Evolutionary conservation across 169 alveolate genomes (phyloP), one percentile per base, ranked within the genome.

Genomic region (Cryptosporidium canis): DNA sequence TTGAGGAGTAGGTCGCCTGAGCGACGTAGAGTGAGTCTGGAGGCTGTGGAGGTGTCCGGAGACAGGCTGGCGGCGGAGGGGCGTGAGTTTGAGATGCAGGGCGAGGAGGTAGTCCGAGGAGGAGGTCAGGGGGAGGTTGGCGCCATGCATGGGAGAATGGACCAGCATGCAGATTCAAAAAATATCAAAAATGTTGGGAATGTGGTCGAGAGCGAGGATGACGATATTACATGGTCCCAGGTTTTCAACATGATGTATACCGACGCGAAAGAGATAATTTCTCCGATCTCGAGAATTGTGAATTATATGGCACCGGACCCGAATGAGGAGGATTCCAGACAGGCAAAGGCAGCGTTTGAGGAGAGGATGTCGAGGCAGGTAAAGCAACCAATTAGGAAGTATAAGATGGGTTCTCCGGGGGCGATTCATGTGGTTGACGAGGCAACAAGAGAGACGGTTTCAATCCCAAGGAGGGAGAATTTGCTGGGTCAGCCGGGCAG

Each of bases 181-280:
- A 44, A 70, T 51, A 51, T 70, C 31, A 70, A 51, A 77, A 77
- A 61, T 35, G 61, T 16, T 21, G 61, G 37, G 16, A 18, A 21
- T 33, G 72, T n/a, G 33, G 64, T 33, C 1, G 64, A 71, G 21
- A 18, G 33, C 11, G 85, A 71, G 64, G 66, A 71, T n/a, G 85
- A 71, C 21, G 87, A 77, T 41, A 61, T 77, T 21, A 58, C 87
- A 27, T 77, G 87, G 87, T 21, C 77, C 11, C 66, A 77, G 66
- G 58, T 77, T 18, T 77, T 77, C 58, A 61, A 61, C 43, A 77
- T 77, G 87, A 77, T 77, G 87, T 77, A 77, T 24, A 41, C 21
- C 24, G 87, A 77, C 43, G 87, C 72, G 2, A 77, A 61, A n/a
- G 70, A 77, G 1, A 61, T 61, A 2, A 55, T 61, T 27, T 58